phyloP scores from a whole-genome alignment of 2,329 filamentous ascomycete species.

The Penicillium decumbens region DNA sequence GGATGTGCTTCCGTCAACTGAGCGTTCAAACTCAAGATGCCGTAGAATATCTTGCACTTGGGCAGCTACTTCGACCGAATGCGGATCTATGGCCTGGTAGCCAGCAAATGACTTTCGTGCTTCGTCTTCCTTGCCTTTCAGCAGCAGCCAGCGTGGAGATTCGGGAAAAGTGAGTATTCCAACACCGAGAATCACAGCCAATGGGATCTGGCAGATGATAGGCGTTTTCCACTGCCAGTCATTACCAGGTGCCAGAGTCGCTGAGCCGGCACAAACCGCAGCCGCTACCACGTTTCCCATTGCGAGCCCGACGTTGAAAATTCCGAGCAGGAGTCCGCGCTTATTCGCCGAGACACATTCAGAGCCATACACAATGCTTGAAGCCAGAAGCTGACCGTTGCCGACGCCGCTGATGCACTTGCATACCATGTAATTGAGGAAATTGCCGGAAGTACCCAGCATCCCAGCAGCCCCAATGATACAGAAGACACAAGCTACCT shows the following conservation, averaged over 20 bases:
- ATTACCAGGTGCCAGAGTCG: conserved; percentile 8
- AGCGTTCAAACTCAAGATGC: conserved; percentile 17
- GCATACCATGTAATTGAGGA: conserved; percentile 17
- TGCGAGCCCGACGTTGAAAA: conserved; percentile 19
- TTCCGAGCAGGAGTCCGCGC: conserved; percentile 13
- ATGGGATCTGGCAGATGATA: conserved; percentile 22
- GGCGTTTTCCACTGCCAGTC: conserved; percentile 24
- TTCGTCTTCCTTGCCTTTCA: conserved; percentile 6
- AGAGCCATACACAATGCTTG: conserved; percentile 12
- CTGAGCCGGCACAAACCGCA: conserved; percentile 20
- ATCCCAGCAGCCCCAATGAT: conserved; percentile 16
- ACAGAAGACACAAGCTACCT: conserved; percentile 13
- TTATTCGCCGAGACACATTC: conserved; percentile 14
- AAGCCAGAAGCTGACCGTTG: conserved; percentile 13
- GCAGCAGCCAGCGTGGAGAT: conserved; percentile 17
- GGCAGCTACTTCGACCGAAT: conserved; percentile 13
- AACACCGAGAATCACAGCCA: conserved; percentile 13
- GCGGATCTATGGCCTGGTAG: conserved; percentile 3
- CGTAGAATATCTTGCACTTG: conserved; percentile 17
- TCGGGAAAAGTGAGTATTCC: conserved; percentile 16
- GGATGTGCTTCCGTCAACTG: conserved; percentile 5
- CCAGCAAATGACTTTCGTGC: conserved; percentile 11
- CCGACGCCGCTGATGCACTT: conserved; percentile 17
- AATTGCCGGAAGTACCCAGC: conserved; percentile 15
- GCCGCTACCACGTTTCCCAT: conserved; percentile 16